Conservation (phyloP, 805 yeast genomes). For the Candida insectalens region DNA sequence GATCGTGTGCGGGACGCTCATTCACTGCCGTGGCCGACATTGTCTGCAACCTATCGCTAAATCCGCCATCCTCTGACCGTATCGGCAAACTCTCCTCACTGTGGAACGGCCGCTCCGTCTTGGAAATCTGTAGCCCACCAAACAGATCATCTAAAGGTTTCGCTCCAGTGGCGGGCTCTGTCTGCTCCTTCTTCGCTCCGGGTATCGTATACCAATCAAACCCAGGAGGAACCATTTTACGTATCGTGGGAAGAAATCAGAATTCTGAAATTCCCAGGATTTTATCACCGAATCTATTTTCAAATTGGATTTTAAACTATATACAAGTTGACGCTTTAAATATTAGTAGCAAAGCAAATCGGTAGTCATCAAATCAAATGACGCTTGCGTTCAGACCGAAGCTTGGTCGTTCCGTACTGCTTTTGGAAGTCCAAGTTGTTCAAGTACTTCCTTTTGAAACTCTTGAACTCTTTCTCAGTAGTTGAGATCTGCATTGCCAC, state of each 20-base stretch:
- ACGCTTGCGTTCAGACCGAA: too few species aligned
- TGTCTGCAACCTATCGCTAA: not conserved
- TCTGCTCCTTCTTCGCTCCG: too few species aligned
- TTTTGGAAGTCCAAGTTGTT: slow-evolving; percentile 9
- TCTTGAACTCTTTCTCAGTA: slow-evolving; percentile 20
- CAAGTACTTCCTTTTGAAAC: slow-evolving; percentile 12
- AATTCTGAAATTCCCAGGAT: too few species aligned
- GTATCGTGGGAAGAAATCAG: too few species aligned
- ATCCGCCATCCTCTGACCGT: not conserved
- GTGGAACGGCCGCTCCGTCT: slow-evolving; percentile 3
- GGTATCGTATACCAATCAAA: slow-evolving; percentile 17
- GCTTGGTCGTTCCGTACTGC: too few species aligned
- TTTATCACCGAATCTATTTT: too few species aligned
- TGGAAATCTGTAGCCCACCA: slow-evolving; percentile 3
- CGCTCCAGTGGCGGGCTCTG: too few species aligned
- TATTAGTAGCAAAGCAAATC: too few species aligned
- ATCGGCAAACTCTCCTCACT: slow-evolving; percentile 8
- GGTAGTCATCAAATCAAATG: too few species aligned
- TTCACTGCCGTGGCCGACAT: not conserved
- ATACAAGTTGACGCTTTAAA: too few species aligned
- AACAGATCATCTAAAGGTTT: slow-evolving; percentile 2
- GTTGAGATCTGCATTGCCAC: slow-evolving; percentile 23
- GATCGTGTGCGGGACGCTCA: not conserved
- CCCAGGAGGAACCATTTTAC: too few species aligned
- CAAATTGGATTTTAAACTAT: too few species aligned